Percentiles rank a stretch among this genome's conserved stretches.
These are phyloP conservation scores for Russula earlei DNA, from an alignment of 768 basidiomycete genomes.

Conservation along the genomic window DNA sequence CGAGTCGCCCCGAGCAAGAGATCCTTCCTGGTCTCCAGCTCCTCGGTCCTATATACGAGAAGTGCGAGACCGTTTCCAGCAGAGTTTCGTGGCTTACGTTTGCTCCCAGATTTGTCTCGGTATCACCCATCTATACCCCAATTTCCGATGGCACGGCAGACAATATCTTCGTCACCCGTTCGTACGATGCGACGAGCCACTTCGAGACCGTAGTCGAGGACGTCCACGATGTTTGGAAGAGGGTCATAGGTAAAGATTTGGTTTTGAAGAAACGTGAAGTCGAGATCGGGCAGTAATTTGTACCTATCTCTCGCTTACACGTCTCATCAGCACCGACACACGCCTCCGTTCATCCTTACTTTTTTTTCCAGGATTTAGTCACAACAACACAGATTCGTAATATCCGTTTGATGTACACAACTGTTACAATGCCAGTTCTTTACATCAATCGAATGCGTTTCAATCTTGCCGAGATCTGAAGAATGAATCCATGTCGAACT, in stretches of 20 bases:
- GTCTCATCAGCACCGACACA: not conserved
- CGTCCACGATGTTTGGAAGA: constrained; percentile 92
- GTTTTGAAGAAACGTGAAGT: constrained; percentile 84
- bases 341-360: not conserved
- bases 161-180: constrained; percentile 94
- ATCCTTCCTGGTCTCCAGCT: constrained; percentile 87
- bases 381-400: constrained; percentile 14
- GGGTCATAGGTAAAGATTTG: constrained; percentile 67
- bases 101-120: constrained; percentile 69
- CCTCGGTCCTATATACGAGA: constrained; percentile 87
- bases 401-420: constrained; percentile 4
- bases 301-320: not conserved
- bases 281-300: constrained; percentile 43
- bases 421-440: not conserved
- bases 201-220: constrained; percentile 99
- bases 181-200: constrained; percentile 97
- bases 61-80: constrained; percentile 42
- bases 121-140: constrained; percentile 83
- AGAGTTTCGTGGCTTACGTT: not conserved
- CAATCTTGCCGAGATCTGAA: constrained; percentile 31
- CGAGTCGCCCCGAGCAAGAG: constrained; percentile 82
- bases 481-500: constrained; percentile 83
- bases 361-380: not conserved
- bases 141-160: constrained; percentile 73
- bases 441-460: not conserved